Conservation (phyloP, 768 basidiomycete genomes). For the Myochromella boudieri region DNA sequence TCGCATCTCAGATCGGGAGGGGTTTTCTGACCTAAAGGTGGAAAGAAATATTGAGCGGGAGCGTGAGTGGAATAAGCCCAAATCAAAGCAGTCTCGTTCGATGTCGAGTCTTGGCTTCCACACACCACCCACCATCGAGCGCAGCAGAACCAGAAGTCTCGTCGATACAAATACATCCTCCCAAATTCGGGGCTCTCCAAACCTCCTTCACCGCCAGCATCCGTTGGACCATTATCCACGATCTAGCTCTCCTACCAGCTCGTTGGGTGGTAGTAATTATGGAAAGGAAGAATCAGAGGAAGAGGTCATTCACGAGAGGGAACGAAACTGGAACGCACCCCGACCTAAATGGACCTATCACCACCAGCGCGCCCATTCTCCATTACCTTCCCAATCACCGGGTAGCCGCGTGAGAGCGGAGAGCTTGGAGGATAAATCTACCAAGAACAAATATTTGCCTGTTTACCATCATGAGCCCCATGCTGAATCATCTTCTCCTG, state of each 20-base stretch:
- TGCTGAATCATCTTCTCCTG: background rate
- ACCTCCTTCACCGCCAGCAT: constrained; percentile 28
- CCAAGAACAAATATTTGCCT: constrained; percentile 20
- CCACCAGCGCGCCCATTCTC: constrained; percentile 10
- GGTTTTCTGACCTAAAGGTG: constrained; percentile 36
- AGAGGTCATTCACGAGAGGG: constrained; percentile 40
- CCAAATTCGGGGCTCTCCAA: constrained; percentile 24
- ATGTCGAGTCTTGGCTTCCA: constrained; percentile 42
- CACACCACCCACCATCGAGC: constrained; percentile 28
- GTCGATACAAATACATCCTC: constrained; percentile 39
- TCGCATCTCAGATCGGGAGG: constrained; percentile 42
- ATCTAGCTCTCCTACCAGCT: constrained; percentile 42
- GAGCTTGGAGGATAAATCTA: constrained; percentile 17
- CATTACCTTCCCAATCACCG: constrained; percentile 12
- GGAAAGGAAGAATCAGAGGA: constrained; percentile 28
- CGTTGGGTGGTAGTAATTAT: constrained; percentile 28
- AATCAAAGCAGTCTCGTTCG: constrained; percentile 34
- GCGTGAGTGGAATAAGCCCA: constrained; percentile 55
- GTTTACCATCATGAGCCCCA: constrained; percentile 2
- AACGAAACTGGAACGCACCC: constrained; percentile 74
- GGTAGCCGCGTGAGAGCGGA: constrained; percentile 19
- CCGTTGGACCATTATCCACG: constrained; percentile 30
- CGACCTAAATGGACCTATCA: constrained; percentile 51
- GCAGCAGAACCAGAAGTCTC: constrained; percentile 21
- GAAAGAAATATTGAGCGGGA: constrained; percentile 51